Evolutionary conservation across 129 eudicot genomes (phyloP), one percentile per base, ranked within the genome.

Genomic region (Chrysanthemum seticuspe): DNA sequence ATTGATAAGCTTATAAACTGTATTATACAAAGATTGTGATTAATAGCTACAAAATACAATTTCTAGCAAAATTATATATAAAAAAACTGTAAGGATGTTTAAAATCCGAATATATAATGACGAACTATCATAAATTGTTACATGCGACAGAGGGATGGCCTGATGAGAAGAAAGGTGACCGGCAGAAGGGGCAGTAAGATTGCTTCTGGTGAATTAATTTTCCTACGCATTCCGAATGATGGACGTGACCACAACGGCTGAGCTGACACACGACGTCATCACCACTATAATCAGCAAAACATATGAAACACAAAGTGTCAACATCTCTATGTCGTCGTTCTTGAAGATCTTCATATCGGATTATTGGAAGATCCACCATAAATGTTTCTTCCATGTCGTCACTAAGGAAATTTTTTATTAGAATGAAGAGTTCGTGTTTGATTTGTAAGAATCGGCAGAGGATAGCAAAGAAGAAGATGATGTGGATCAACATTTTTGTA

Each of bases 181-280:
- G 25, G 21, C 61, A 56, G 21, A 56, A 56, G 11, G 80, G 80
- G 52, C 80, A 76, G 1, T 19, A 11, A 10, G 18, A 50, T 29
- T 76, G 80, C 18, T 51, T 68, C 75, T 73, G 44, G 69, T 76
- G 80, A 76, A 76, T 67, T 70, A 61, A 13, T 19, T 48, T 69
- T 16, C 75, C 80, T 53, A 76, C 75, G 13, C 80, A 76, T 1
- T 76, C 48, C 16, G 80, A 76, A 7, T 68, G 80, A 18, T 58
- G 68, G 13, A 68, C 75, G n/a, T 76, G 74, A 5, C 75, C 62
- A 8, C 80, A 76, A 29, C 80, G 67, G 18, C 80, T 58, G 36
- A 76, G 74, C 74, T 76, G 80, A 13, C 80, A 76, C 14, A 67
- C 25, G 1, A 76, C 74, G 15, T 76, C 80, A 13, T 67, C 80